These are phyloP conservation scores for Cordyceps militaris DNA, from an alignment of 2,329 filamentous ascomycete species.

Conservation along the genomic window DNA sequence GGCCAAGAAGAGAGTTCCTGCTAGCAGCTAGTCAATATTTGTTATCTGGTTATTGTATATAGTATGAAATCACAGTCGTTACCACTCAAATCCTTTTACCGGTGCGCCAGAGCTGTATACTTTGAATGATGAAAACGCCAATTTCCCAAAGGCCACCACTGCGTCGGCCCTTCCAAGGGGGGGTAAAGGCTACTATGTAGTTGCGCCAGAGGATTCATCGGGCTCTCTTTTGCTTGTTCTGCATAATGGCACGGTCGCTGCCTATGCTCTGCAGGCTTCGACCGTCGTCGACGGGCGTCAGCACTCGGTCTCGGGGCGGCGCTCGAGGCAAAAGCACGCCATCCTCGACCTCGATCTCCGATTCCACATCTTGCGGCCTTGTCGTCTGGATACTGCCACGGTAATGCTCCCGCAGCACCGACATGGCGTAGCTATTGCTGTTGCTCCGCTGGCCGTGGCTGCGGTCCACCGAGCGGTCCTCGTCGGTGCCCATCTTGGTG, in stretches of 20 bases:
- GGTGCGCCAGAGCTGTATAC: neutral
- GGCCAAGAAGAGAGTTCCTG: too few relatives aligned
- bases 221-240: neutral
- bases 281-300: slow-evolving; percentile 6
- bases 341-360: slow-evolving; percentile 7
- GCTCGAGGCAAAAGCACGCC: neutral
- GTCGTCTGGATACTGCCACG: neutral
- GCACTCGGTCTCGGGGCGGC: neutral
- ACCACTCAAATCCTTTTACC: neutral
- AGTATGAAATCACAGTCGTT: neutral
- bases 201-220: neutral
- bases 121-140: neutral
- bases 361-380: slow-evolving; percentile 2
- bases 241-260: slow-evolving; percentile 16
- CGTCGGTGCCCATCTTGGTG: slow-evolving; percentile 14
- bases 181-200: neutral
- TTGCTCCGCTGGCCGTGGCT: neutral
- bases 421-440: slow-evolving; percentile 12
- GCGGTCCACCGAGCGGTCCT: neutral
- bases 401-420: slow-evolving; percentile 3
- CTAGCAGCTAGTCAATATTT: neutral
- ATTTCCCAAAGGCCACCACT: neutral
- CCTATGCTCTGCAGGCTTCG: slow-evolving; percentile 14
- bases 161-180: neutral
- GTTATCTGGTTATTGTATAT: neutral